phyloP scores from a whole-genome alignment of 2,329 filamentous ascomycete species.

The Esteya vermicola region DNA sequence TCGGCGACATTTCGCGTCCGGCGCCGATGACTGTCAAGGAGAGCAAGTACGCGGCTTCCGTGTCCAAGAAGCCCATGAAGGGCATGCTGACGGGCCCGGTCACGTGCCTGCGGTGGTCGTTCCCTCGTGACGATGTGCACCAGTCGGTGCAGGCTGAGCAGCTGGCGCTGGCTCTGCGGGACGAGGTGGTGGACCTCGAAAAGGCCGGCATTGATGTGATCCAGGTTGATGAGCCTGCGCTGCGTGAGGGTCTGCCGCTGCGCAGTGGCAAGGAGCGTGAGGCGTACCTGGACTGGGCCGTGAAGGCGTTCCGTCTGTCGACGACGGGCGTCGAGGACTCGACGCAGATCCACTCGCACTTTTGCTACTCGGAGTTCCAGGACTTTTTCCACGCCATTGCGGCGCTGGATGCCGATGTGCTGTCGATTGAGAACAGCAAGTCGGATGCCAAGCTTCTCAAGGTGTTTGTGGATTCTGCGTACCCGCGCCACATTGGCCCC shows the following conservation, averaged over 20 bases:
- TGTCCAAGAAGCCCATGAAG: conserved; percentile 99
- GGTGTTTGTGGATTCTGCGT: conserved; percentile 94
- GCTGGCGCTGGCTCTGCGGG: conserved; percentile 92
- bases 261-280: conserved; percentile 88
- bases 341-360: conserved; percentile 99
- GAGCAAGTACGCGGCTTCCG: conserved; percentile 92
- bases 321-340: conserved; percentile 87
- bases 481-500: conserved; percentile 95
- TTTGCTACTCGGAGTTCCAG: conserved; percentile 99
- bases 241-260: conserved; percentile 97
- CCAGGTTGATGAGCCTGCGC: conserved; percentile 97
- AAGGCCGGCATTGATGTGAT: conserved; percentile 93
- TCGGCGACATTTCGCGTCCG: conserved; percentile 95
- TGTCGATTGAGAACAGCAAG: conserved; percentile 99
- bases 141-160: conserved; percentile 98
- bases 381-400: conserved; percentile 99
- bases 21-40: conserved; percentile 99
- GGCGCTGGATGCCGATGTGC: conserved; percentile 91
- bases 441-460: conserved; percentile 97
- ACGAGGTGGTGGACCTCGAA: conserved; percentile 97
- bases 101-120: conserved; percentile 98
- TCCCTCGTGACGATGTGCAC: conserved; percentile 98
- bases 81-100: conserved; percentile 99
- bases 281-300: conserved; percentile 93
- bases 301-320: conserved; percentile 93